Conservation (phyloP, 225 moss, liverwort and hornwort species). For the Asterella californica region DNA sequence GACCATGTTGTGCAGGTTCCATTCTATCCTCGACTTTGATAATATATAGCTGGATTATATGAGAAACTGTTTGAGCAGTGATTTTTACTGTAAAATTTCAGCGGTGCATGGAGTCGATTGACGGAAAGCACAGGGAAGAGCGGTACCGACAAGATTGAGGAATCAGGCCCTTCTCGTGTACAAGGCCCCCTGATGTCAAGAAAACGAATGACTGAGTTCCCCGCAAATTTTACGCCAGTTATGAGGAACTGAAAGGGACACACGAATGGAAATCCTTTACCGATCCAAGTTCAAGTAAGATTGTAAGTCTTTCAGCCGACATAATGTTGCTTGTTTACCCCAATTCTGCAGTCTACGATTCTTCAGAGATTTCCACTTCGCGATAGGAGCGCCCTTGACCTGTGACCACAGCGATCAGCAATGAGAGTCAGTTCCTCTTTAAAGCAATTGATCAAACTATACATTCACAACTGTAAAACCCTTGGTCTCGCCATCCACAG, state of each 20-base stretch:
- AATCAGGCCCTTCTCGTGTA: slow-evolving; percentile 89
- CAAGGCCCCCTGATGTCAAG: slow-evolving; percentile 66
- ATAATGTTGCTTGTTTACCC: slow-evolving; percentile 47
- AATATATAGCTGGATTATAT: background rate
- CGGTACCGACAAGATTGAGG: slow-evolving; percentile 66
- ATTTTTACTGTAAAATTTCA: background rate
- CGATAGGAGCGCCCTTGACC: slow-evolving; percentile 62
- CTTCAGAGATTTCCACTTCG: slow-evolving; percentile 77
- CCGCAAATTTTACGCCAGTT: background rate
- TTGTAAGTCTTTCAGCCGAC: background rate
- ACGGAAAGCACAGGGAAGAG: slow-evolving; percentile 16
- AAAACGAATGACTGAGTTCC: slow-evolving; percentile 3
- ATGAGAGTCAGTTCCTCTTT: background rate
- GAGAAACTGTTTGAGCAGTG: background rate
- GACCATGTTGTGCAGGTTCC: background rate
- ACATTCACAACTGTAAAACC: background rate
- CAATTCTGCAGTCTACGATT: slow-evolving; percentile 87
- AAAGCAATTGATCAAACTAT: background rate
- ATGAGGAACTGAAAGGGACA: background rate
- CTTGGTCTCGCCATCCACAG: background rate
- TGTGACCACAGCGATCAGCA: slow-evolving; percentile 20
- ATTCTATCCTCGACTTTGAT: background rate
- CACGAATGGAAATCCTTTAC: background rate
- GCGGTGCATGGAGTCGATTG: background rate
- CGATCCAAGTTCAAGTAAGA: background rate